Evolutionary conservation across 768 basidiomycete species (phyloP).

Genomic region (Trametes cinnabarina): DNA sequence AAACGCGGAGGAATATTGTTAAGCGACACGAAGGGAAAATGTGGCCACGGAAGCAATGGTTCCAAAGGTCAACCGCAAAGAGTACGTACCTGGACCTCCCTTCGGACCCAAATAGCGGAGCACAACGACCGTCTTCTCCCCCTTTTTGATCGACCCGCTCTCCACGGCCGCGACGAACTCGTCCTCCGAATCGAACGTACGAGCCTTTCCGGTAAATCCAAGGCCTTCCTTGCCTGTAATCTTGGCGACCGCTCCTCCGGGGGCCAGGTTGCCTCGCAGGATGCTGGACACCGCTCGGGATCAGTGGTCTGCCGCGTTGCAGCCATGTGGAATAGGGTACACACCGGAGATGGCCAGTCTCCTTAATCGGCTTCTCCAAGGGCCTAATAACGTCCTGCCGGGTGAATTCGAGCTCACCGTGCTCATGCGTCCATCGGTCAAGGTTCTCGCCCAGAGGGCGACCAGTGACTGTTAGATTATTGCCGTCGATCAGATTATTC

Average conservation of each 20-base stretch:
- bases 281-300: constrained; percentile 54
- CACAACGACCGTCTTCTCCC: constrained; percentile 95
- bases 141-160: constrained; percentile 82
- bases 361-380: constrained; percentile 83
- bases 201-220: constrained; percentile 85
- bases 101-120: constrained; percentile 95
- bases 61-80: background rate
- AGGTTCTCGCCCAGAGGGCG: constrained; percentile 89
- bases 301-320: background rate
- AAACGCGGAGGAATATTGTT: background rate
- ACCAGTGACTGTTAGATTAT: constrained; percentile 89
- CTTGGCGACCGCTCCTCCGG: constrained; percentile 94
- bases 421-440: constrained; percentile 79
- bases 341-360: constrained; percentile 85
- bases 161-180: constrained; percentile 88
- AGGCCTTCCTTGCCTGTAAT: constrained; percentile 96
- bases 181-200: constrained; percentile 88
- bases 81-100: constrained; percentile 85
- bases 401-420: constrained; percentile 68
- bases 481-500: constrained; percentile 85
- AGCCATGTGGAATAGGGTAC: constrained; percentile 14
- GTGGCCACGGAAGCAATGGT: background rate
- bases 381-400: constrained; percentile 87
- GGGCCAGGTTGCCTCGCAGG: constrained; percentile 87
- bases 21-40: background rate